Conservation (phyloP, 2,329 filamentous ascomycete species). For the Alternaria metachromatica region DNA sequence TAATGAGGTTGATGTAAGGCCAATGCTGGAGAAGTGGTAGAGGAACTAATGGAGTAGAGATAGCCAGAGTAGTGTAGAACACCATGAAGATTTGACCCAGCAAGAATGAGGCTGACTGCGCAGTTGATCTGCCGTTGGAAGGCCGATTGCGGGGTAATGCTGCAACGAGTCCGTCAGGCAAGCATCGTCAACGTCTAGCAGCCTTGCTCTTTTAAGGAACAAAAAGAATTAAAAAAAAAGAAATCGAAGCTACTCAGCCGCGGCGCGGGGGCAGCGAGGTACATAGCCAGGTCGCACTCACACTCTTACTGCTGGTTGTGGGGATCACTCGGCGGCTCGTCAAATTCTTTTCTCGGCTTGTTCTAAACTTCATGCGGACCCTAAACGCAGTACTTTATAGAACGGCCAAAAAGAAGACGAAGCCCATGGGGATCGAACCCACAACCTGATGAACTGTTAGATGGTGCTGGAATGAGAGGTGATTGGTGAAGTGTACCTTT, state of each 20-base stretch:
- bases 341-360: not conserved
- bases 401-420: slow-evolving; percentile 10
- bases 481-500: slow-evolving; percentile 21
- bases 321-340: not conserved
- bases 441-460: slow-evolving; percentile 19
- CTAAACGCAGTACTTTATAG: not conserved
- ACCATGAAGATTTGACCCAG: not conserved
- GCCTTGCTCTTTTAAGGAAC: not conserved
- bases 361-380: not conserved
- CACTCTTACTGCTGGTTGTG: not conserved
- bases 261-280: not conserved
- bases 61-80: not conserved
- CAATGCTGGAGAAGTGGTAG: not conserved
- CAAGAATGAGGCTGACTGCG: not conserved
- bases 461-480: not conserved
- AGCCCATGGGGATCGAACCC: slow-evolving; percentile 25
- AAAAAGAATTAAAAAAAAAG: not conserved
- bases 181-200: not conserved
- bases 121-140: not conserved
- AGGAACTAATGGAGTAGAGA: not conserved
- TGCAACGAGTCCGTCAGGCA: not conserved
- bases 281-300: not conserved
- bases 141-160: not conserved
- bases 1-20: not conserved
- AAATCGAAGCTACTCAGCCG: not conserved